Conservation (phyloP, 306 rosid species). For the Clitoria ternatea region DNA sequence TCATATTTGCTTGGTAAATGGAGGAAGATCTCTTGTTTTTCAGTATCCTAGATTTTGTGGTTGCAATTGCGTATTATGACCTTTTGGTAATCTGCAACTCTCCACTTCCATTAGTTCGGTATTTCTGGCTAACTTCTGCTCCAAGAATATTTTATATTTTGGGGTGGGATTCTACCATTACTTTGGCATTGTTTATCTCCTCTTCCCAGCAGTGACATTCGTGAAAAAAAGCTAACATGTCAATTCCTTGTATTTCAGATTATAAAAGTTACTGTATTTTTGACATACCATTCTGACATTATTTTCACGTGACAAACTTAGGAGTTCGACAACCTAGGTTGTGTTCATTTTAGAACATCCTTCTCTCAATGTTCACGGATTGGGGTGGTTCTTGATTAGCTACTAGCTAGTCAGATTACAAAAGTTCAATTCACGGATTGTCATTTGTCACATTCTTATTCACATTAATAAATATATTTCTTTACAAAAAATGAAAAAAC, state of each 20-base stretch:
- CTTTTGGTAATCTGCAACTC: background rate
- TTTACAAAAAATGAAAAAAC: background rate
- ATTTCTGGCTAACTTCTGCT: background rate
- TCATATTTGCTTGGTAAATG: slow-evolving; percentile 17
- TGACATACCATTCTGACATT: too few species aligned
- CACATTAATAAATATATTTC: background rate
- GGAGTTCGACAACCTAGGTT: slow-evolving; percentile 87
- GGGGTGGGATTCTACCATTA: background rate
- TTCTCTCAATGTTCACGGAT: background rate
- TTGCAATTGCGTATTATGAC: slow-evolving; percentile 5
- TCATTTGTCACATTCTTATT: background rate
- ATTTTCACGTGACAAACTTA: slow-evolving; percentile 61
- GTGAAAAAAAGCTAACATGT: slow-evolving; percentile 1
- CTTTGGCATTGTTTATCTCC: slow-evolving; percentile 1
- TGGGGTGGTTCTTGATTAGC: background rate
- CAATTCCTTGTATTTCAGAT: slow-evolving; percentile 20
- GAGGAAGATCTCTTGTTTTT: slow-evolving; percentile 1
- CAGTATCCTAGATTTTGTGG: background rate
- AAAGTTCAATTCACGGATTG: background rate
- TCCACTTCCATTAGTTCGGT: slow-evolving; percentile 7
- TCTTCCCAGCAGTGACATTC: too few species aligned
- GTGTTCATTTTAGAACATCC: slow-evolving; percentile 15
- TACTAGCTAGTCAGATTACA: too few species aligned
- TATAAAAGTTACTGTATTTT: slow-evolving; percentile 30
- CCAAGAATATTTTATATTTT: background rate